phyloP scores from a whole-genome alignment of 352 stramenopile species.

The Phytophthora cactorum region DNA sequence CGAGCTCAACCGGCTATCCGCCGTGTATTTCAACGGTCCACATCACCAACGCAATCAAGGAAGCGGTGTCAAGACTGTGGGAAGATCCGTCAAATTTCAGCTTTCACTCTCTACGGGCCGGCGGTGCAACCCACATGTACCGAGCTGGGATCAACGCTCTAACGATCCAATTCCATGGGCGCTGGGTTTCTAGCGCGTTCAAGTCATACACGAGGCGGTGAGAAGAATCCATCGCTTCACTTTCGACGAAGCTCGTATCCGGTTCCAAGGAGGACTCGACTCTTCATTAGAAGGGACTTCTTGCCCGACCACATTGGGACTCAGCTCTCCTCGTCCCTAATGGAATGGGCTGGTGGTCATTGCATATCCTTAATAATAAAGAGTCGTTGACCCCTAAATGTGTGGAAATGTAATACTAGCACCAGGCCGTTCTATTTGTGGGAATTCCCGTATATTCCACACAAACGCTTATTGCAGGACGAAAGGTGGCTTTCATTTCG shows the following conservation, averaged over 20 bases:
- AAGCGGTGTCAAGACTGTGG: neutral
- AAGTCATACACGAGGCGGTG: neutral
- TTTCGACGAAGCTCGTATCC: neutral
- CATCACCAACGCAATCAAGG: neutral
- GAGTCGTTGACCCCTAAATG: neutral
- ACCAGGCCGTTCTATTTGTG: no score
- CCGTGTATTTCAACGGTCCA: neutral
- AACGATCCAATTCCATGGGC: neutral
- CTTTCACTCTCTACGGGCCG: neutral
- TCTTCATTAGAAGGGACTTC: neutral
- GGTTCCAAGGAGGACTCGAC: neutral
- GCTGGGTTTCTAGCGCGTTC: neutral
- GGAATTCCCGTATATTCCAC: no score
- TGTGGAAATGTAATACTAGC: neutral
- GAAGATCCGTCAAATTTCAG: neutral
- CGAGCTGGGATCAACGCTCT: neutral
- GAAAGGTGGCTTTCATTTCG: no score
- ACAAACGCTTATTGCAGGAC: no score
- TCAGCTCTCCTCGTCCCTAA: constrained; percentile 1
- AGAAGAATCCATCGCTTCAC: neutral
- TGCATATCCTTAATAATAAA: neutral
- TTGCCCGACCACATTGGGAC: neutral
- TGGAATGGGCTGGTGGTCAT: neutral
- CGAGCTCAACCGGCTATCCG: neutral
- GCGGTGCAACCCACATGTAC: neutral